phyloP scores from a whole-genome alignment of 2,329 filamentous ascomycete genomes.

The Penicillium sp. region DNA sequence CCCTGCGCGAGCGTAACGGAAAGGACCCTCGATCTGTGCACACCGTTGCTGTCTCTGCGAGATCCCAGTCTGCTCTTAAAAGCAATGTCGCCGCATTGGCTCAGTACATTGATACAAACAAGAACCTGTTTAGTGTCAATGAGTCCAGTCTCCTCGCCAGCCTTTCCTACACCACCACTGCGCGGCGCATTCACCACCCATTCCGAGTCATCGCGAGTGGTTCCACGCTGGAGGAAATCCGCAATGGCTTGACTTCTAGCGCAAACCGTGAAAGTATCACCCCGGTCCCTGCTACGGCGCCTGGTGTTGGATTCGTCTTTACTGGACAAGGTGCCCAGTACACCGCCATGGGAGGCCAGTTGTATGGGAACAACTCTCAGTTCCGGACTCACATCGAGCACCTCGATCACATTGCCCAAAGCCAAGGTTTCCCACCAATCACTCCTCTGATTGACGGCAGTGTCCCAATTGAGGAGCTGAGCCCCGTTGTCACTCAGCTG shows the following conservation, averaged over 20 bases:
- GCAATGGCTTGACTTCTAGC: slow-evolving; percentile 14
- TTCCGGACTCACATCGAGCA: slow-evolving; percentile 33
- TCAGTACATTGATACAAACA: slow-evolving; percentile 52
- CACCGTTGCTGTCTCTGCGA: slow-evolving; percentile 57
- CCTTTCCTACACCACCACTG: slow-evolving; percentile 65
- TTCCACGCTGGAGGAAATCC: slow-evolving; percentile 20
- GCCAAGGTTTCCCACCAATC: slow-evolving; percentile 29
- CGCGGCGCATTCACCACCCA: slow-evolving; percentile 46
- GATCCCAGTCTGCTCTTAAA: slow-evolving; percentile 46
- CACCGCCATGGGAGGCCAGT: slow-evolving; percentile 29
- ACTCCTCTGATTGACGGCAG: slow-evolving; percentile 26
- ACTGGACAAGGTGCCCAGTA: slow-evolving; percentile 41
- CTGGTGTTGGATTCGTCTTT: slow-evolving; percentile 29
- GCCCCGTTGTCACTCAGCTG: slow-evolving; percentile 36
- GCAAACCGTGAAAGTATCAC: slow-evolving; percentile 18
- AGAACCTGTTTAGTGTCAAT: slow-evolving; percentile 28
- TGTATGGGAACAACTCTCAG: slow-evolving; percentile 20
- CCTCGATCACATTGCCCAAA: slow-evolving; percentile 29
- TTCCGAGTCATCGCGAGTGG: slow-evolving; percentile 27
- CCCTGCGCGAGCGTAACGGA: slow-evolving; percentile 20
- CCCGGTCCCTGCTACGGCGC: slow-evolving; percentile 18
- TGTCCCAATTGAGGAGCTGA: slow-evolving; percentile 17
- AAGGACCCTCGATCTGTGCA: slow-evolving; percentile 55
- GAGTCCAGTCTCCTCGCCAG: slow-evolving; percentile 49
- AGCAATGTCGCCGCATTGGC: slow-evolving; percentile 56